phyloP scores from a whole-genome alignment of 202 grass and related monocot species.

The Bolboschoenoplectus hybrid region DNA sequence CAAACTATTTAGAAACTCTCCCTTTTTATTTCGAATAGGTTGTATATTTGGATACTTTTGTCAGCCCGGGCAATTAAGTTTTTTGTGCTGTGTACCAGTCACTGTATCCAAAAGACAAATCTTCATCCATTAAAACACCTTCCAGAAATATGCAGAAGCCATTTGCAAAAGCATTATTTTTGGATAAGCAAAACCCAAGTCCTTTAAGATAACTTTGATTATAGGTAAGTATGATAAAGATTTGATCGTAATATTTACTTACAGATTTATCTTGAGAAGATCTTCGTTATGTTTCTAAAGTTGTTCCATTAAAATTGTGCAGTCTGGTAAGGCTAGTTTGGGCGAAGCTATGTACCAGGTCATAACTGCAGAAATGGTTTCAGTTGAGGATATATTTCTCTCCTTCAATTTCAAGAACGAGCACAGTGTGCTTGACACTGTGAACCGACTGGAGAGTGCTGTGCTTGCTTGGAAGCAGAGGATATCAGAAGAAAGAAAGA shows the following conservation, averaged over 20 bases:
- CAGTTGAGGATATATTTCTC: conserved; percentile 71
- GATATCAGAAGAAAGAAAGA: conserved; percentile 61
- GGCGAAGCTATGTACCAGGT: conserved; percentile 80
- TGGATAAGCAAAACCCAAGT: too few relatives aligned
- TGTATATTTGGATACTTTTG: not conserved
- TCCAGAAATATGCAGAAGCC: too few relatives aligned
- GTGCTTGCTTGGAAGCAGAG: conserved; percentile 80
- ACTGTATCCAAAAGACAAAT: too few relatives aligned
- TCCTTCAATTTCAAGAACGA: conserved; percentile 81
- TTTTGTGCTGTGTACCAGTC: too few relatives aligned
- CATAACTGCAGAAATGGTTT: conserved; percentile 70
- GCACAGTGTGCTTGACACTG: conserved; percentile 76
- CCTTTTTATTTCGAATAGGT: not conserved
- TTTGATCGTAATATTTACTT: too few relatives aligned
- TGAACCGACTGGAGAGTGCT: conserved; percentile 81
- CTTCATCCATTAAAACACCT: too few relatives aligned
- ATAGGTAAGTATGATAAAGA: not conserved
- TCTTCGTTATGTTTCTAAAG: not conserved
- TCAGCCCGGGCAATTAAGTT: not conserved
- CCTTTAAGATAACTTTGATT: too few relatives aligned
- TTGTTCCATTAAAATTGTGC: conserved; percentile 38
- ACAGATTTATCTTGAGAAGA: not conserved
- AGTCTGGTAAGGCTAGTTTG: conserved; percentile 94
- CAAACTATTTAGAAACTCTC: conserved; percentile 38
- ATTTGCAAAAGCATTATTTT: too few relatives aligned